These are phyloP conservation scores for Davidsoniella australis DNA, from an alignment of 2,329 filamentous ascomycete species.

Conservation along the genomic window DNA sequence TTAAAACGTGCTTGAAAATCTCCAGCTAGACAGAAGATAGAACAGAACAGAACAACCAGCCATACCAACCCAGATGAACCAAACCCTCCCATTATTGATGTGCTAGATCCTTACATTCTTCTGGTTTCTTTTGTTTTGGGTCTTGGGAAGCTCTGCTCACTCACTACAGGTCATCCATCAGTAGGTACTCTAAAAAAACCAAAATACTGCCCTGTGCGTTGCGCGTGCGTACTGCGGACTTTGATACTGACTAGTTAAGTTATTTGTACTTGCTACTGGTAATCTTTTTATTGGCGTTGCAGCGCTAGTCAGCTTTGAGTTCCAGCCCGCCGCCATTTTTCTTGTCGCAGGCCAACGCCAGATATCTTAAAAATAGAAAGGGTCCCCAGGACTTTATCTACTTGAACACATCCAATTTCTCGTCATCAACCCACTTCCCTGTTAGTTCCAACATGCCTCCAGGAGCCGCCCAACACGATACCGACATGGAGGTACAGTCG, in stretches of 20 bases:
- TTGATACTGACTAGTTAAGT: too few species aligned
- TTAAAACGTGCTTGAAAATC: too few species aligned
- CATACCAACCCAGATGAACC: too few species aligned
- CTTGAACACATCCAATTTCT: neutral
- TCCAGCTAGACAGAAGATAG: too few species aligned
- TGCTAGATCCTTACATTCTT: constrained; percentile 39
- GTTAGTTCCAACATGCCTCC: constrained; percentile 19
- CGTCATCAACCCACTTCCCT: neutral
- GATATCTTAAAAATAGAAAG: neutral
- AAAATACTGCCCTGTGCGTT: too few species aligned
- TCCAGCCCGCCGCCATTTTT: neutral
- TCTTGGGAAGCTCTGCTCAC: too few species aligned
- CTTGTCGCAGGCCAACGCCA: too few species aligned
- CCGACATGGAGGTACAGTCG: constrained; percentile 17
- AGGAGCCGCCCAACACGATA: constrained; percentile 21
- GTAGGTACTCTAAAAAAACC: too few species aligned
- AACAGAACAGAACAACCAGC: too few species aligned
- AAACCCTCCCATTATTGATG: constrained; percentile 30
- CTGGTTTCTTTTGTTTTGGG: constrained; percentile 21
- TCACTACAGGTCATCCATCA: too few species aligned
- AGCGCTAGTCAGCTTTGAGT: neutral
- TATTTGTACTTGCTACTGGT: neutral
- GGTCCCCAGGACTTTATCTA: neutral
- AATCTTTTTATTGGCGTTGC: neutral
- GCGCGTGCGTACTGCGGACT: too few species aligned